These are phyloP conservation scores for Carallia brachiata DNA, from an alignment of 345 rosid genomes.

Conservation along the genomic window DNA sequence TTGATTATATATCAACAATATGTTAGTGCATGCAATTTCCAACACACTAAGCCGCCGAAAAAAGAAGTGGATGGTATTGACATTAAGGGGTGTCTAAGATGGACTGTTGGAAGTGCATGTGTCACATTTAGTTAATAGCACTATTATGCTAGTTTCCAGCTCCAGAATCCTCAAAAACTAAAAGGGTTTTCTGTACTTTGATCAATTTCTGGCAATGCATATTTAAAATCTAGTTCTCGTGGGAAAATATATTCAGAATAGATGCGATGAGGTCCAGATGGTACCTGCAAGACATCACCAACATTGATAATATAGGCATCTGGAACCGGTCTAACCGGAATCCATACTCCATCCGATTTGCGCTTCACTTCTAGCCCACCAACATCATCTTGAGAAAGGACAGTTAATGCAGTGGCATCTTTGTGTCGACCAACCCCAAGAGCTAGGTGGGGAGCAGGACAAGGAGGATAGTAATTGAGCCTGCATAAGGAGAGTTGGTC, in stretches of 20 bases:
- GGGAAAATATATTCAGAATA: no score
- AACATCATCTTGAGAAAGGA: conserved; percentile 73
- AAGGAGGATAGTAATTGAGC: conserved; percentile 75
- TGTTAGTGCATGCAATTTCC: no score
- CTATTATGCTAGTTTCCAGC: no score
- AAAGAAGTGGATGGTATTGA: no score
- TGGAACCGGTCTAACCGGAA: conserved; percentile 46
- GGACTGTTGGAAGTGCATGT: no score
- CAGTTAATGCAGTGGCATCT: conserved; percentile 72
- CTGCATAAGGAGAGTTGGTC: conserved; percentile 64
- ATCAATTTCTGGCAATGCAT: not conserved
- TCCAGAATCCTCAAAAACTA: no score
- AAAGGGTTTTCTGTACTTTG: no score
- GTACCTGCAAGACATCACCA: conserved; percentile 63
- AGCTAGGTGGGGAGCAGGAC: conserved; percentile 76
- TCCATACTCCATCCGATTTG: conserved; percentile 76
- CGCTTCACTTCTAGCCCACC: conserved; percentile 75
- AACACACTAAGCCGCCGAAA: no score
- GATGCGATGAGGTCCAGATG: not conserved
- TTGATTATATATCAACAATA: no score
- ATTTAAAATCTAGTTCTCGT: not conserved
- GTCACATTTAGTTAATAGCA: no score
- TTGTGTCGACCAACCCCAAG: conserved; percentile 88
- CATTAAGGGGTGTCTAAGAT: no score
- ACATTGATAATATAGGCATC: conserved; percentile 71